phyloP scores from a whole-genome alignment of 495 filamentous ascomycete species.

The Xylaria telfairii region DNA sequence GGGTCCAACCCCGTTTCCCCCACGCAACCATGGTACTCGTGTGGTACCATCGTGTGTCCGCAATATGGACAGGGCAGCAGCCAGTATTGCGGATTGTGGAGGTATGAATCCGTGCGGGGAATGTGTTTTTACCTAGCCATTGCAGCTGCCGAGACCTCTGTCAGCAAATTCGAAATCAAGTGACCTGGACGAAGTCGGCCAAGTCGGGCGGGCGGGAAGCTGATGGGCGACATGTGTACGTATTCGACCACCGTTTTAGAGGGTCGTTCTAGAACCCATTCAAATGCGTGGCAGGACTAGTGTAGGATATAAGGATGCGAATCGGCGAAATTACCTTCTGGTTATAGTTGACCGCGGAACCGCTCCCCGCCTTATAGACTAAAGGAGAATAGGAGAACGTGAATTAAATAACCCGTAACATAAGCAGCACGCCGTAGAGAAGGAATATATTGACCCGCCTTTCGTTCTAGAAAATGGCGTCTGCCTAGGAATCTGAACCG shows the following conservation, averaged over 20 bases:
- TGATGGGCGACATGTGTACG: not conserved
- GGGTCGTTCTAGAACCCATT: constrained; percentile 8
- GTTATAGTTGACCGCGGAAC: not conserved
- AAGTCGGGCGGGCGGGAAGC: not conserved
- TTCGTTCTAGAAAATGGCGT: not conserved
- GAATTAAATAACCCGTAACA: not conserved
- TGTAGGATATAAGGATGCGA: not conserved
- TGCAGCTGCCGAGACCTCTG: constrained; percentile 8
- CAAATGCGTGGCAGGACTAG: not conserved
- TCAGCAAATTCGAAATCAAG: not conserved
- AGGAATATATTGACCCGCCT: not conserved
- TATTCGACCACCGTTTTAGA: not conserved
- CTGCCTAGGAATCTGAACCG: not conserved
- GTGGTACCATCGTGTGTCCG: not conserved
- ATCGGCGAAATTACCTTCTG: constrained; percentile 6
- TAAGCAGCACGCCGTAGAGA: not conserved
- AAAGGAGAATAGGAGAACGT: constrained; percentile 4
- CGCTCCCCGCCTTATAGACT: not conserved
- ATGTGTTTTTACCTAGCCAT: not conserved
- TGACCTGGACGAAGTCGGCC: constrained; percentile 6
- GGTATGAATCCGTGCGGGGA: constrained; percentile 10
- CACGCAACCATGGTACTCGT: not conserved
- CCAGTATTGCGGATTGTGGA: not conserved
- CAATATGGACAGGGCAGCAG: constrained; percentile 13
- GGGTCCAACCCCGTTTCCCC: constrained; percentile 5